phyloP scores from a whole-genome alignment of 371 early-diverging fungal genomes.

The Phascolomyces articulosus region DNA sequence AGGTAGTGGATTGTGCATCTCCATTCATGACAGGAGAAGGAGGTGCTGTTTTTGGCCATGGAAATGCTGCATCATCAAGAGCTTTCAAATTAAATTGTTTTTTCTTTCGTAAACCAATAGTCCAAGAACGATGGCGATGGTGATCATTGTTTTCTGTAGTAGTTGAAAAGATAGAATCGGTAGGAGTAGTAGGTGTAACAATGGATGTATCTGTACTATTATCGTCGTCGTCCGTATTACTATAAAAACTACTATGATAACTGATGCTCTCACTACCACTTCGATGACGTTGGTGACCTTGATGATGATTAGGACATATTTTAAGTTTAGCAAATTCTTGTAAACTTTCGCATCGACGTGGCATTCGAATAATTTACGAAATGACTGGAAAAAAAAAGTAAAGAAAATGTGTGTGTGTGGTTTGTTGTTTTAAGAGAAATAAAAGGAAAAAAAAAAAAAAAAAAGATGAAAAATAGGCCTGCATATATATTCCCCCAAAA shows the following conservation, averaged over 20 bases:
- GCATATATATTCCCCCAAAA: too few species aligned
- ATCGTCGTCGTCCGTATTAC: background rate
- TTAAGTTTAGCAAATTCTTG: slow-evolving; percentile 1
- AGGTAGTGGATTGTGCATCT: background rate
- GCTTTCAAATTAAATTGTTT: slow-evolving; percentile 33
- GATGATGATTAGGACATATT: background rate
- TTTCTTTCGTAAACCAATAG: slow-evolving; percentile 22
- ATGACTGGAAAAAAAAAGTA: background rate
- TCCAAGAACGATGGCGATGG: background rate
- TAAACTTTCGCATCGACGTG: background rate
- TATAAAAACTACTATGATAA: background rate
- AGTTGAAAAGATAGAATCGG: background rate
- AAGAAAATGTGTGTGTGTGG: background rate
- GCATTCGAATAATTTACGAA: background rate
- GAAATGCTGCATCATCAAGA: slow-evolving; percentile 1
- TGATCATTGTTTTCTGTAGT: background rate
- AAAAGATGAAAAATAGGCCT: too few species aligned
- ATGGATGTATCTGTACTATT: too few species aligned
- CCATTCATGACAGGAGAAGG: background rate
- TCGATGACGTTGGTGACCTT: background rate
- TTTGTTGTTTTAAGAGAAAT: background rate
- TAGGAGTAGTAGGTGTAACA: background rate
- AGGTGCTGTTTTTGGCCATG: slow-evolving; percentile 1
- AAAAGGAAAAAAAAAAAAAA: too few species aligned
- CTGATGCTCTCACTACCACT: background rate